Percentiles rank a stretch among this genome's conserved stretches.
Evolutionary conservation across 352 stramenopile genomes (phyloP).

Genomic region (Phytophthora macrochlamydospora): DNA sequence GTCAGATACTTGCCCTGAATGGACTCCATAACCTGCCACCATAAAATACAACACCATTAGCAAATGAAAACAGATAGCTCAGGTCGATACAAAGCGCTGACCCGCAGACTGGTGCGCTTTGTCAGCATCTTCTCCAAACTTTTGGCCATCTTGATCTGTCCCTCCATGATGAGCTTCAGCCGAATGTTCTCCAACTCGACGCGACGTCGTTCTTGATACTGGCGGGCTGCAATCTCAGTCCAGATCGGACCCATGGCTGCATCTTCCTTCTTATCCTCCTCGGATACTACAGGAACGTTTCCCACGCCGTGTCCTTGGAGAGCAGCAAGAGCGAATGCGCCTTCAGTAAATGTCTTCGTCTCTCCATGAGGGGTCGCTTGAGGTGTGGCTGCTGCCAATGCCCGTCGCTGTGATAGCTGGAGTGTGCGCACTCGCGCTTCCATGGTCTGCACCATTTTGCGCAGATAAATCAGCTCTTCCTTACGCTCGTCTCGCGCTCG

Average conservation of each 20-base stretch:
- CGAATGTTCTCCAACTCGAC: slow-evolving; percentile 66
- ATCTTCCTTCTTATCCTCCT: slow-evolving; percentile 32
- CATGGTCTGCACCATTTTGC: slow-evolving; percentile 61
- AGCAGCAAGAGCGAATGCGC: slow-evolving; percentile 25
- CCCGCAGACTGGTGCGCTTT: slow-evolving; percentile 52
- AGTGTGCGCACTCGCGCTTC: slow-evolving; percentile 42
- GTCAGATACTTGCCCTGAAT: slow-evolving; percentile 50
- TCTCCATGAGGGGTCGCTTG: slow-evolving; percentile 16
- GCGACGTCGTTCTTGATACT: slow-evolving; percentile 54
- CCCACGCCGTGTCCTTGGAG: slow-evolving; percentile 22
- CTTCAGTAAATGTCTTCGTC: slow-evolving; percentile 24
- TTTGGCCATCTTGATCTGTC: slow-evolving; percentile 59
- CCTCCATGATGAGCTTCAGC: slow-evolving; percentile 52
- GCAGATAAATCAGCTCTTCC: slow-evolving; percentile 73
- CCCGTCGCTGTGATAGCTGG: slow-evolving; percentile 40
- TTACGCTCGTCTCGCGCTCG: slow-evolving; percentile 62
- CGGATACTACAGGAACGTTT: slow-evolving; percentile 13
- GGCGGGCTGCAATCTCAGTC: slow-evolving; percentile 54
- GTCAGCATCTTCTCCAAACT: slow-evolving; percentile 60
- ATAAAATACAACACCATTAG: too few species aligned
- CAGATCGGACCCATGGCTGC: slow-evolving; percentile 50
- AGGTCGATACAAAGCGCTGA: slow-evolving; percentile 6
- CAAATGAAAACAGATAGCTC: background rate
- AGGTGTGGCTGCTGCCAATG: slow-evolving; percentile 15
- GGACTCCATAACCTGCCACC: slow-evolving; percentile 47